These are phyloP conservation scores for Isabelozyma gotoi DNA, from an alignment of 805 yeast genomes.

Conservation along the genomic window DNA sequence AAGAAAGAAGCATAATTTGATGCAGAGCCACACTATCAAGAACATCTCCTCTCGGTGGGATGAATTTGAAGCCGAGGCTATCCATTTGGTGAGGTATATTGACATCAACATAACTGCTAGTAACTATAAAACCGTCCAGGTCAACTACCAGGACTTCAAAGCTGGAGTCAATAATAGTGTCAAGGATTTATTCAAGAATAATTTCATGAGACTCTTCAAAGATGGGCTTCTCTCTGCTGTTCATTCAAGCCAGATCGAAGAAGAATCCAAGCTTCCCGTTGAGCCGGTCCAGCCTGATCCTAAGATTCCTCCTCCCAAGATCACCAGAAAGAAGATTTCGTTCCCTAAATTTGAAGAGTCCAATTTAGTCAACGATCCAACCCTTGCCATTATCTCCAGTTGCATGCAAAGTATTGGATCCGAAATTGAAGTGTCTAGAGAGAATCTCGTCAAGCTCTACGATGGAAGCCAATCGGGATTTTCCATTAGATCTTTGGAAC, in stretches of 20 bases:
- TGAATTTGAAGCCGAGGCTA: conserved; percentile 43
- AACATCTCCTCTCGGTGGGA: conserved; percentile 35
- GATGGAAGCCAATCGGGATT: conserved; percentile 78
- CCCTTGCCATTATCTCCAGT: conserved; percentile 39
- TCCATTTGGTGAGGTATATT: conserved; percentile 50
- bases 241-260: not conserved
- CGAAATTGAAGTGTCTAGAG: conserved; percentile 39
- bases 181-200: conserved; percentile 14
- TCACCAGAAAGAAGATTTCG: conserved; percentile 2
- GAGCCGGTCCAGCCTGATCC: not conserved
- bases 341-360: conserved; percentile 22
- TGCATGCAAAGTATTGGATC: conserved; percentile 20
- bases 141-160: conserved; percentile 16
- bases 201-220: conserved; percentile 20
- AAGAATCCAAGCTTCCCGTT: not conserved
- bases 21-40: conserved; percentile 21
- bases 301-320: not conserved
- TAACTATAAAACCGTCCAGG: conserved; percentile 13
- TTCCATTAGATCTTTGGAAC: conserved; percentile 83
- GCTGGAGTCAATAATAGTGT: conserved; percentile 13
- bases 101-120: conserved; percentile 30
- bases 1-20: conserved; percentile 24
- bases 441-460: conserved; percentile 60
- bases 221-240: conserved; percentile 30
- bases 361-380: conserved; percentile 39